Base-by-base conservation (phyloP, 208 protist species). In the Acanthamoeba lenticulata region DNA sequence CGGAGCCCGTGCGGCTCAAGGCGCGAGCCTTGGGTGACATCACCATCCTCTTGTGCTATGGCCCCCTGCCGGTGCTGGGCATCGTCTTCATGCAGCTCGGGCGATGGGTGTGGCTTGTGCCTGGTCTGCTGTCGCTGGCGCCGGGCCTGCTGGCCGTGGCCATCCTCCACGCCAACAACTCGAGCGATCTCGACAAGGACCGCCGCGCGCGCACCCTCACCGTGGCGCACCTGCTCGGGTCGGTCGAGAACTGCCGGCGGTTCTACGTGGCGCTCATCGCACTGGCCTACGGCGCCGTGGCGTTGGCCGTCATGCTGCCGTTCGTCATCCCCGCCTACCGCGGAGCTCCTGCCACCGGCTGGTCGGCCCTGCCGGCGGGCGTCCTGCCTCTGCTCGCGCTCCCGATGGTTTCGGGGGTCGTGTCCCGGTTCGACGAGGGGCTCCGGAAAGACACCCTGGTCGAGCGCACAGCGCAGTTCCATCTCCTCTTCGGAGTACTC, bases 161-260 rank as follows among this genome's bases (percentile, higher is more conserved):
- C 52, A 90, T 90, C 36, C 83, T 90, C 11, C 83, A 90, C 83
- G 83, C 55, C 52, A 90, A 90, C 83, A 90, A 90, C 83, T 69
- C 83, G n/a, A 27, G 83, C 19, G 83, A 90, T 34, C 45, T 60
- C 36, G 52, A 72, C 55, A 69, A 60, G 52, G 83, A 90, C 52
- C 45, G 40, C 19, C 83, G 52, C 2, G 83, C 83, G 13, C 45
- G 38, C 52, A 90, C 83, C 21, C 32, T 69, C 6, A 90, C 83
- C 52, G 27, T 90, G 3, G 83, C 83, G 6, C 44, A 32, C 36
- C 52, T 90, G n/a, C 83, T 90, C 52, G 83, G 83, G 1, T 47
- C 55, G 21, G 24, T 72, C 4, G 36, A 60, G 49, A 72, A 69
- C 83, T 90, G 55, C 34, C 44, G 52, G 4, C 38, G 2, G 19